Percentiles rank a stretch among this genome's conserved stretches.
Evolutionary conservation across 495 filamentous ascomycete species (phyloP).

Genomic region (Gamarada debralockiae): DNA sequence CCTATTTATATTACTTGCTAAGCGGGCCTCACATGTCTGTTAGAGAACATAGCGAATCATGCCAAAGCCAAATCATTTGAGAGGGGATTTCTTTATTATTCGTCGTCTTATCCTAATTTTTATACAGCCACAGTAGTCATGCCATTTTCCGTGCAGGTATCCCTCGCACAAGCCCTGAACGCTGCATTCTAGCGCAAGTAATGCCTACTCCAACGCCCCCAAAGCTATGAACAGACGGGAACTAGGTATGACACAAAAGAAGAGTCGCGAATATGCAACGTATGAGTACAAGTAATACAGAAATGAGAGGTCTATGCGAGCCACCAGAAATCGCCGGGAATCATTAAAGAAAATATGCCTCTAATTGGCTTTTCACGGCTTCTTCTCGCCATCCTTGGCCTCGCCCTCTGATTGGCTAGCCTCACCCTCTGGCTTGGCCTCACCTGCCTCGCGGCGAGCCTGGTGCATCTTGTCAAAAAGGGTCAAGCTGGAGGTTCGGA

Average conservation of each 20-base stretch:
- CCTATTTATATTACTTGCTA: no score
- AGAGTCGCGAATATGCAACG: conserved; percentile 25
- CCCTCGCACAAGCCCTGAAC: conserved; percentile 18
- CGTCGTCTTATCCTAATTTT: conserved; percentile 28
- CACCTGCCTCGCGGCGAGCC: conserved; percentile 65
- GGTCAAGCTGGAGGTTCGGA: conserved; percentile 91
- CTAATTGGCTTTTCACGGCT: conserved; percentile 35
- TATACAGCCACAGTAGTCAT: conserved; percentile 24
- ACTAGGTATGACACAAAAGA: conserved; percentile 26
- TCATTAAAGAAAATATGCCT: conserved; percentile 10
- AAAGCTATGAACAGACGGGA: conserved; percentile 23
- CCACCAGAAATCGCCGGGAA: conserved; percentile 20
- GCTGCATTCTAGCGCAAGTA: conserved; percentile 19
- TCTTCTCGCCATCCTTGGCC: conserved; percentile 61
- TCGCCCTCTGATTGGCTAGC: conserved; percentile 47
- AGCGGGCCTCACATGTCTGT: not conserved
- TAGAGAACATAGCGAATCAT: not conserved
- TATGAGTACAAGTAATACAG: conserved; percentile 27
- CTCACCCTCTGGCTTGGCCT: conserved; percentile 39
- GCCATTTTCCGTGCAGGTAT: conserved; percentile 20
- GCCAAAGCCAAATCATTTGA: conserved; percentile 3
- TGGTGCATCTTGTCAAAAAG: conserved; percentile 99
- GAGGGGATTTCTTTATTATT: conserved; percentile 29
- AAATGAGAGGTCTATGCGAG: conserved; percentile 21
- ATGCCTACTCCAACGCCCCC: conserved; percentile 24